Evolutionary conservation across 2,329 filamentous ascomycete species (phyloP).

Genomic region (Exophiala oligosperma): DNA sequence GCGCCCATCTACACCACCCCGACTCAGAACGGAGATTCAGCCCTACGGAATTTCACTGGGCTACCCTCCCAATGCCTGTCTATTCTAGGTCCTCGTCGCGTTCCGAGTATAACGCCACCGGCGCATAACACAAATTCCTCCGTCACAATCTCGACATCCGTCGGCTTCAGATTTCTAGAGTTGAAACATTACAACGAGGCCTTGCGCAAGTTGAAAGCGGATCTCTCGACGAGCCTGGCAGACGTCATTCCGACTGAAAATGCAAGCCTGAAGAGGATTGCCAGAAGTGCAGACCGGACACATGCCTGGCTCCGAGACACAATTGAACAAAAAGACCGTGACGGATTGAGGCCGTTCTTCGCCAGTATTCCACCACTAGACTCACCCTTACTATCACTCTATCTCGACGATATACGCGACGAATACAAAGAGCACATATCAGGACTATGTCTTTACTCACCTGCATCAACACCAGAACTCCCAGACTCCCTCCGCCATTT

Average conservation of each 20-base stretch:
- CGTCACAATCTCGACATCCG: constrained; percentile 79
- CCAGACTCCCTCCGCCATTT: constrained; percentile 61
- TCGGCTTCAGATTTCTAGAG: constrained; percentile 74
- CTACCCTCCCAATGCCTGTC: constrained; percentile 66
- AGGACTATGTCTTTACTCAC: constrained; percentile 76
- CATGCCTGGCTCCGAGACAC: constrained; percentile 77
- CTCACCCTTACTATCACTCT: constrained; percentile 73
- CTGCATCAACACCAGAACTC: constrained; percentile 67
- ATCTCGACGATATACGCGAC: constrained; percentile 72
- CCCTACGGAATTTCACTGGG: constrained; percentile 75
- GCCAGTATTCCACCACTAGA: constrained; percentile 72
- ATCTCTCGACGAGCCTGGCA: constrained; percentile 76
- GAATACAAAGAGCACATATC: constrained; percentile 59
- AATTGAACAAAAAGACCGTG: constrained; percentile 6
- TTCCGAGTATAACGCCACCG: constrained; percentile 72
- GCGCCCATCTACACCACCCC: constrained; percentile 54
- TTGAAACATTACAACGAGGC: constrained; percentile 68
- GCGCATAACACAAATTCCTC: constrained; percentile 67
- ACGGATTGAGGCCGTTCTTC: constrained; percentile 54
- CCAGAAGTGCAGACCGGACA: constrained; percentile 83
- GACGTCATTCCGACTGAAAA: constrained; percentile 65
- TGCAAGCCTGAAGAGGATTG: constrained; percentile 69
- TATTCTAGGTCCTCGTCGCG: constrained; percentile 74
- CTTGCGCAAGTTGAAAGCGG: constrained; percentile 67
- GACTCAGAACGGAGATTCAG: constrained; percentile 47